Conservation (phyloP, 2,329 filamentous ascomycete genomes). For the Grosmannia huntii region DNA sequence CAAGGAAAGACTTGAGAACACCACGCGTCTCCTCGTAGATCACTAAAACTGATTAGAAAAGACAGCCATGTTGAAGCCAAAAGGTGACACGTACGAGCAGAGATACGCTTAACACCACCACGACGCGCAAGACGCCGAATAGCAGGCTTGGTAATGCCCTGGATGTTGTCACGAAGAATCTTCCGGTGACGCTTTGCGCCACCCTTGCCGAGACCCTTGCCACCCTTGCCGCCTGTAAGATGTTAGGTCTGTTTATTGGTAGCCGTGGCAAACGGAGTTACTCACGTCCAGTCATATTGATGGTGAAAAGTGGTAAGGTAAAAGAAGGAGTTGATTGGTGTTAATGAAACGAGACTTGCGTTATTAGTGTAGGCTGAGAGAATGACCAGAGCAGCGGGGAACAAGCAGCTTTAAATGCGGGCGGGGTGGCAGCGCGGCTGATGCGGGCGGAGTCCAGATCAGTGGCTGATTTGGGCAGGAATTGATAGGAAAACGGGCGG, state of each 20-base stretch:
- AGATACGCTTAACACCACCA: slow-evolving; percentile 99
- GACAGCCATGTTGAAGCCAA: background rate
- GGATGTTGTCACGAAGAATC: slow-evolving; percentile 99
- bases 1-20: slow-evolving; percentile 68
- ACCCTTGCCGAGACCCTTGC: slow-evolving; percentile 96
- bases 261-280: background rate
- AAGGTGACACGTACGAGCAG: slow-evolving; percentile 60
- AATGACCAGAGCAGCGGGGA: background rate
- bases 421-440: slow-evolving; percentile 7
- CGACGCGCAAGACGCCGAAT: slow-evolving; percentile 96
- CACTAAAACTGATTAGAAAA: slow-evolving; percentile 29
- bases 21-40: slow-evolving; percentile 70
- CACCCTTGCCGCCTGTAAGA: slow-evolving; percentile 82
- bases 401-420: slow-evolving; percentile 13
- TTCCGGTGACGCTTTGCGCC: slow-evolving; percentile 98
- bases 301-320: slow-evolving; percentile 51
- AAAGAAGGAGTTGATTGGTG: slow-evolving; percentile 17
- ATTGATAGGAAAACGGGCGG: background rate
- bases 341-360: background rate
- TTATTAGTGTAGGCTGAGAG: background rate
- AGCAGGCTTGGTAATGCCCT: slow-evolving; percentile 97
- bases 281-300: slow-evolving; percentile 20
- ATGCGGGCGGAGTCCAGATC: slow-evolving; percentile 9
- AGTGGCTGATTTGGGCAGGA: slow-evolving; percentile 11
- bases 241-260: slow-evolving; percentile 62